A percentile compares a stretch with the other conserved stretches of the same genome.
These are phyloP conservation scores for Selaginella moellendorffii DNA, from an alignment of 75 land plant species.

Conservation along the genomic window DNA sequence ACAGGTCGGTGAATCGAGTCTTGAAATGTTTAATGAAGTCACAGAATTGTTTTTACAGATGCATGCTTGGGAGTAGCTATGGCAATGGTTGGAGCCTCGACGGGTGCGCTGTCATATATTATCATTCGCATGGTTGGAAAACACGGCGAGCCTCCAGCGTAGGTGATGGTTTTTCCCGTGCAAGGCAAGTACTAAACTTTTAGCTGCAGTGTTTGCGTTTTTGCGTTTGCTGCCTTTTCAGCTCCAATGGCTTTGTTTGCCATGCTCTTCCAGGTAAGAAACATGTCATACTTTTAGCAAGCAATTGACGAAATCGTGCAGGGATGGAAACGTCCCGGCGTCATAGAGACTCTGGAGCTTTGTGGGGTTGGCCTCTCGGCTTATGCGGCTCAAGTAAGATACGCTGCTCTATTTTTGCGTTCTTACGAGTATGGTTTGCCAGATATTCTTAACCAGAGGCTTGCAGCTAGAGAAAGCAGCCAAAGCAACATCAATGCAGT, in stretches of 20 bases:
- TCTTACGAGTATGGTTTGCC: no score
- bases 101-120: conserved; percentile 5
- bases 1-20: conserved; percentile 24
- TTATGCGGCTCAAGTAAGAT: conserved; percentile 33
- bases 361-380: conserved; percentile 26
- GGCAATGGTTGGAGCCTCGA: conserved; percentile 9
- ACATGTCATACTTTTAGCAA: background rate
- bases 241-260: conserved; percentile 34
- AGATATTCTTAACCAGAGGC: conserved; percentile 34
- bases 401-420: no score
- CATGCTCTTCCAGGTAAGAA: conserved; percentile 33
- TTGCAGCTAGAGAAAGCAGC: conserved; percentile 40
- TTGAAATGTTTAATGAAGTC: no score
- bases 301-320: background rate
- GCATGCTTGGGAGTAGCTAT: background rate
- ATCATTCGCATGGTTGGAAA: conserved; percentile 37
- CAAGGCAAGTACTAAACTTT: background rate
- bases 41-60: no score
- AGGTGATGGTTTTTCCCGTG: conserved; percentile 8
- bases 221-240: conserved; percentile 35
- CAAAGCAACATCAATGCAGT: conserved; percentile 26
- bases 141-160: conserved; percentile 50
- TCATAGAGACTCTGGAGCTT: background rate
- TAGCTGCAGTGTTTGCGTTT: conserved; percentile 35
- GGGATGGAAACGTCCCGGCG: background rate